Conservation (phyloP, 2,329 filamentous ascomycete species). For the Diaporthe amygdali region DNA sequence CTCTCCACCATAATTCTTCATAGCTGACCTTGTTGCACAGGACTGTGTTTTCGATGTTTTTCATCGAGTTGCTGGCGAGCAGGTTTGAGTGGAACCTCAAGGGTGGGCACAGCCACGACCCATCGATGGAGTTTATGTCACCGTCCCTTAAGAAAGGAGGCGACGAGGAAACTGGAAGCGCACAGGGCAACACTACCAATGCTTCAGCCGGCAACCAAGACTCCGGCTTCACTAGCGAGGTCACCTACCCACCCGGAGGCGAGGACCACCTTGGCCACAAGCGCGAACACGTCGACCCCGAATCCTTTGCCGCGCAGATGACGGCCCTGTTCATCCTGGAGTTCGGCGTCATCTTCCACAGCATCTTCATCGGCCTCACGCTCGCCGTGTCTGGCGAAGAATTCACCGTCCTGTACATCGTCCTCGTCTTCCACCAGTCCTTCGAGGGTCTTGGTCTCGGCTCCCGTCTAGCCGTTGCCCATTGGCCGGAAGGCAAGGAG, state of each 20-base stretch:
- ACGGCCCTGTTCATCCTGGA: constrained; percentile 56
- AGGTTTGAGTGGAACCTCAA: constrained; percentile 25
- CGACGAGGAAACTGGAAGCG: constrained; percentile 20
- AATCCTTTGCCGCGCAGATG: constrained; percentile 46
- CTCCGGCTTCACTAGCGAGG: constrained; percentile 19
- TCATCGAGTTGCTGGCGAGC: constrained; percentile 26
- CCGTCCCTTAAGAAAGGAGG: neutral
- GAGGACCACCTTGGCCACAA: constrained; percentile 27
- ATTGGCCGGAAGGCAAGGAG: constrained; percentile 45
- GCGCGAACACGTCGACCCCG: constrained; percentile 23
- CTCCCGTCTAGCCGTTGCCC: constrained; percentile 62
- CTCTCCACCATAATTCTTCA: neutral
- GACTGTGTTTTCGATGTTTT: constrained; percentile 22
- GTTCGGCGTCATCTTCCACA: constrained; percentile 68
- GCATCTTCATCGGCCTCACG: constrained; percentile 67
- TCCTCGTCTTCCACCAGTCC: constrained; percentile 67
- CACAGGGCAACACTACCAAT: neutral
- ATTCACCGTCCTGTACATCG: constrained; percentile 62
- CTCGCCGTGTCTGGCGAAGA: constrained; percentile 63
- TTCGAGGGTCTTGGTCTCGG: constrained; percentile 70
- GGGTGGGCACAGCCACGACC: constrained; percentile 16
- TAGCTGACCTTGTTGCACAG: neutral
- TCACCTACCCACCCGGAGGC: constrained; percentile 26
- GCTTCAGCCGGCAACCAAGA: neutral
- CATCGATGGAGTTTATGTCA: neutral